These are phyloP conservation scores for Candida dubliniensis DNA, from an alignment of 1,139 yeast species.

Conservation along the genomic window DNA sequence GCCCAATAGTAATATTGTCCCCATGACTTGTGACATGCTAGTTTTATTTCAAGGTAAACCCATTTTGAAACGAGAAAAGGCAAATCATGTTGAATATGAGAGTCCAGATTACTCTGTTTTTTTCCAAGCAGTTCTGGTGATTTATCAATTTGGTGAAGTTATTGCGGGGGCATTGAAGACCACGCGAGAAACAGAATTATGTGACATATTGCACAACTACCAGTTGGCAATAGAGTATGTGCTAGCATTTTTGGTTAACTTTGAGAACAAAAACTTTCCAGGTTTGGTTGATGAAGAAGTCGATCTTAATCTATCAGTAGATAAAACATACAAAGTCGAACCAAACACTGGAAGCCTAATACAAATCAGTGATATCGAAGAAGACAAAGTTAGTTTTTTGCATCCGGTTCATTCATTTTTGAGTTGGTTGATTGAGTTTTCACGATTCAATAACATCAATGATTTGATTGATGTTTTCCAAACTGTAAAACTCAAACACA, in stretches of 20 bases:
- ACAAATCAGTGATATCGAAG: slow-evolving; percentile 26
- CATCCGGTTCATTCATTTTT: slow-evolving; percentile 80
- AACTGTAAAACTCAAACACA: neutral
- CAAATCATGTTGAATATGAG: slow-evolving; percentile 87
- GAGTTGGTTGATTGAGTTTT: slow-evolving; percentile 66
- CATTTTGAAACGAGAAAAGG: slow-evolving; percentile 71
- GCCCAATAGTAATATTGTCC: slow-evolving; percentile 34
- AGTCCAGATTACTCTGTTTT: slow-evolving; percentile 81
- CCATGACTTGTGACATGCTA: slow-evolving; percentile 62
- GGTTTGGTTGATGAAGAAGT: slow-evolving; percentile 29
- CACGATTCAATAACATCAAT: slow-evolving; percentile 29
- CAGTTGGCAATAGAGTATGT: slow-evolving; percentile 36
- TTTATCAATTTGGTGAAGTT: slow-evolving; percentile 62
- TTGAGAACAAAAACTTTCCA: slow-evolving; percentile 33
- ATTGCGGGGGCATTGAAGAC: slow-evolving; percentile 50
- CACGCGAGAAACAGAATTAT: slow-evolving; percentile 1
- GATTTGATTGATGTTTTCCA: slow-evolving; percentile 21
- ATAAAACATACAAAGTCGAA: slow-evolving; percentile 21
- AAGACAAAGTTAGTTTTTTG: slow-evolving; percentile 63
- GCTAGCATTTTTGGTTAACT: slow-evolving; percentile 26
- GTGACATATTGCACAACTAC: slow-evolving; percentile 1
- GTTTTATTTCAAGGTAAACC: slow-evolving; percentile 80
- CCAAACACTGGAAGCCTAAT: slow-evolving; percentile 24
- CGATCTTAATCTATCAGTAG: slow-evolving; percentile 25
- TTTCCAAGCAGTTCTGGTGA: slow-evolving; percentile 73